Evolutionary conservation across 768 basidiomycete species (phyloP).

Genomic region (Hygrocybe coccinea): DNA sequence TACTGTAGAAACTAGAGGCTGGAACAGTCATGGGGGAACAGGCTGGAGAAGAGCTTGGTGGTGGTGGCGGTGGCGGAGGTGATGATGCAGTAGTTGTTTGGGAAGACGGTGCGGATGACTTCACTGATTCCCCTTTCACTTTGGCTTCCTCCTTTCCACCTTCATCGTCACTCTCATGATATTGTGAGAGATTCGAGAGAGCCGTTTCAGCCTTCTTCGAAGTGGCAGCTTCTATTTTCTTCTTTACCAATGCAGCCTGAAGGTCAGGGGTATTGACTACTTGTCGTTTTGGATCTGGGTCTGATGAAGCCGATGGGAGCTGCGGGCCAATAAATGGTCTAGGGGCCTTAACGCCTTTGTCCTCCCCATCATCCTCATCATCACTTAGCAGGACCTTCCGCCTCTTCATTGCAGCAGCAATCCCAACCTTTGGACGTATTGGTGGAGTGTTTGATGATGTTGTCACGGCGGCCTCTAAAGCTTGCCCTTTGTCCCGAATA

Average conservation of each 20-base stretch:
- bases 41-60: constrained; percentile 22
- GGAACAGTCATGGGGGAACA: constrained; percentile 32
- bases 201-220: constrained; percentile 20
- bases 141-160: constrained; percentile 15
- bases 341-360: constrained; percentile 46
- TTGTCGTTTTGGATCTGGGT: constrained; percentile 22
- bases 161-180: constrained; percentile 4
- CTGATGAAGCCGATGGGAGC: constrained; percentile 45
- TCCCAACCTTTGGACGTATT: constrained; percentile 28
- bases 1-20: constrained; percentile 23
- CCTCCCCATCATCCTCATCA: constrained; percentile 44
- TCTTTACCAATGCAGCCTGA: constrained; percentile 48
- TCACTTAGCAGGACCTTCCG: constrained; percentile 35
- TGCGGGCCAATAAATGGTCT: constrained; percentile 62
- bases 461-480: constrained; percentile 55
- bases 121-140: constrained; percentile 3
- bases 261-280: constrained; percentile 37
- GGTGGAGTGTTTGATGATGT: constrained; percentile 20
- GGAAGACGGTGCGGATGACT: not conserved
- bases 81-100: constrained; percentile 8
- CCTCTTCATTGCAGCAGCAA: constrained; percentile 52
- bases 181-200: constrained; percentile 7
- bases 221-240: constrained; percentile 43
- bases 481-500: constrained; percentile 73
- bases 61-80: constrained; percentile 26